A percentile compares a stretch with the other conserved stretches of the same genome.
phyloP scores from a whole-genome alignment of 2,329 filamentous ascomycete species.

The Colletotrichum gigasporum region DNA sequence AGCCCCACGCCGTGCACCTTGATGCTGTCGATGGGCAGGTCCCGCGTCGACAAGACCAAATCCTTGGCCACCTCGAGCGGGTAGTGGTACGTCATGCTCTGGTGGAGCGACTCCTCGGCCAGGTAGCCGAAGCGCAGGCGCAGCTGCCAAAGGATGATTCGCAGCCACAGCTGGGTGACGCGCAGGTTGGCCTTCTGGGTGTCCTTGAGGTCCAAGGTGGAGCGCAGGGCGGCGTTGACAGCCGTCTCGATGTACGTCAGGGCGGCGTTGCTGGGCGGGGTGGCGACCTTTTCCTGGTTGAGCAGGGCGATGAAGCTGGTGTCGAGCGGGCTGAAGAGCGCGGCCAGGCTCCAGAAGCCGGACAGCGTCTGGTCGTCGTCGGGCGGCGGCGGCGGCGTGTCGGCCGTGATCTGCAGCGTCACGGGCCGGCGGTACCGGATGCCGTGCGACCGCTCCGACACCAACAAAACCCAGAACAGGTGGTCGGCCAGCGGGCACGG shows the following conservation, averaged over 20 bases:
- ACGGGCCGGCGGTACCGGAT: constrained; percentile 55
- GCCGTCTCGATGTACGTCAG: constrained; percentile 47
- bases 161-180: constrained; percentile 56
- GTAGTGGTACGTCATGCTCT: constrained; percentile 52
- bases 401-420: constrained; percentile 51
- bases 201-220: constrained; percentile 45
- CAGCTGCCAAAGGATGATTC: constrained; percentile 56
- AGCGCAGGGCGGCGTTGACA: constrained; percentile 47
- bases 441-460: constrained; percentile 55
- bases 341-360: constrained; percentile 51
- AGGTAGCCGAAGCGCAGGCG: constrained; percentile 53
- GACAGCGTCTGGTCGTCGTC: constrained; percentile 43
- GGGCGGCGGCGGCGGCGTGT: no score
- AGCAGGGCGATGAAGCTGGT: constrained; percentile 52
- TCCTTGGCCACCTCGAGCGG: constrained; percentile 53
- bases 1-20: constrained; percentile 54
- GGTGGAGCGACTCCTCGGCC: constrained; percentile 40
- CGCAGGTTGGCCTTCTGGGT: constrained; percentile 55
- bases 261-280: constrained; percentile 40
- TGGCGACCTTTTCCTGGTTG: constrained; percentile 47
- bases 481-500: constrained; percentile 40
- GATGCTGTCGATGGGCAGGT: constrained; percentile 49
- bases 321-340: constrained; percentile 52
- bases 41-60: constrained; percentile 47
- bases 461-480: constrained; percentile 54